Percentiles rank a stretch among this genome's conserved stretches.
Evolutionary conservation across 139 green algal genomes (phyloP).

Genomic region (Coelastrella sp.): DNA sequence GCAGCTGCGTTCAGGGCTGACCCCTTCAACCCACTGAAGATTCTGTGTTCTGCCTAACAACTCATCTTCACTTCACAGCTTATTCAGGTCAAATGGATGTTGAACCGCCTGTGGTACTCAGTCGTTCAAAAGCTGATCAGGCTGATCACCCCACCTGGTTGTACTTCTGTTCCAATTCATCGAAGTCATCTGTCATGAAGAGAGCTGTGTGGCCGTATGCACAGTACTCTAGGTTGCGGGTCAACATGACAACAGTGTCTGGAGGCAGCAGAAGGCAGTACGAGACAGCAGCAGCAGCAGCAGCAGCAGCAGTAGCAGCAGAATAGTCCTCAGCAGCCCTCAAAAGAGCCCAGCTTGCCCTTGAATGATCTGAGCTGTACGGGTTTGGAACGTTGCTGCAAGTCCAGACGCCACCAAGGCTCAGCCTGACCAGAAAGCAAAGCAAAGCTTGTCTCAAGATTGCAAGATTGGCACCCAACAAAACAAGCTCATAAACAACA

Average conservation of each 20-base stretch:
- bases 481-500: no score
- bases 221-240: conserved; percentile 65
- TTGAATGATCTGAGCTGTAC: background rate
- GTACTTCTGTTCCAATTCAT: conserved; percentile 65
- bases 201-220: conserved; percentile 54
- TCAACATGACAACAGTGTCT: conserved; percentile 58
- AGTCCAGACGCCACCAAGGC: no score
- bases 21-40: no score
- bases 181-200: conserved; percentile 57
- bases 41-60: no score
- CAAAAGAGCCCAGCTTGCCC: background rate
- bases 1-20: no score
- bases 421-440: no score
- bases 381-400: background rate
- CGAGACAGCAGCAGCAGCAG: conserved; percentile 17
- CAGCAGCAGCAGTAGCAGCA: conserved; percentile 1
- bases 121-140: no score
- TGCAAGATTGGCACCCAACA: no score
- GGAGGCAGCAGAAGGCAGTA: background rate
- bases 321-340: background rate
- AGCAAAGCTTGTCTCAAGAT: no score
- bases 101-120: no score
- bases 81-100: no score
- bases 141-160: conserved; percentile 53
- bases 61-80: no score